These are phyloP conservation scores for Castanea mollissima DNA, from an alignment of 306 rosid genomes.

Conservation along the genomic window DNA sequence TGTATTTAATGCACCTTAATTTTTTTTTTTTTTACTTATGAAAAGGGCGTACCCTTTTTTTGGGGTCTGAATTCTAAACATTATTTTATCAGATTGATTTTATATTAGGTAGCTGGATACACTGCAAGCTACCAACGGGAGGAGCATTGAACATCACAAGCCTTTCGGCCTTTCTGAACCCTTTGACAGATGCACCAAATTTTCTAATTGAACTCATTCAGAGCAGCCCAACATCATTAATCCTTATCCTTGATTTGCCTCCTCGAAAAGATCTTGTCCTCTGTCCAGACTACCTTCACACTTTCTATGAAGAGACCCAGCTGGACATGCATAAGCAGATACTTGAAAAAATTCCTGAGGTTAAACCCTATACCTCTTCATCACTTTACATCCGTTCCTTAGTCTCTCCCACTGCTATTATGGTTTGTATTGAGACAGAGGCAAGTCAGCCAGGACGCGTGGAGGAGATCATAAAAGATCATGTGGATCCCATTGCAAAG, in stretches of 20 bases:
- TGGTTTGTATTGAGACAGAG: conserved; percentile 42
- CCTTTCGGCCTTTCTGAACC: conserved; percentile 62
- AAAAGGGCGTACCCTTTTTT: not conserved
- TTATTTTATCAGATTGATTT: conserved; percentile 58
- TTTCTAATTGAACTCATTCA: conserved; percentile 67
- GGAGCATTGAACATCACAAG: conserved; percentile 76
- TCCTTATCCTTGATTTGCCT: conserved; percentile 69
- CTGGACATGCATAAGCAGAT: conserved; percentile 49
- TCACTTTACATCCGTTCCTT: conserved; percentile 61
- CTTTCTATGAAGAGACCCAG: conserved; percentile 70
- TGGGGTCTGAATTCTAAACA: not conserved
- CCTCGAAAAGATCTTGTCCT: conserved; percentile 71
- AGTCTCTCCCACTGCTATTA: conserved; percentile 56
- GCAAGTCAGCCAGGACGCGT: conserved; percentile 40
- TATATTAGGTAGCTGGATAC: conserved; percentile 83
- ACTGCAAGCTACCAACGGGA: conserved; percentile 67
- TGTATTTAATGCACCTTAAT: not conserved
- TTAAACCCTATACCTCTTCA: conserved; percentile 52
- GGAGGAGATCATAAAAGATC: conserved; percentile 60
- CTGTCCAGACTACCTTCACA: conserved; percentile 62
- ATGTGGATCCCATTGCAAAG: conserved; percentile 54
- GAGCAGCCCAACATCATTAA: conserved; percentile 57
- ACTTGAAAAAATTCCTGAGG: conserved; percentile 60
- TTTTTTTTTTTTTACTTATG: not conserved
- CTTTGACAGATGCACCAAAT: conserved; percentile 75